phyloP scores from a whole-genome alignment of 2,329 filamentous ascomycete species.

The Monilinia fructigena region DNA sequence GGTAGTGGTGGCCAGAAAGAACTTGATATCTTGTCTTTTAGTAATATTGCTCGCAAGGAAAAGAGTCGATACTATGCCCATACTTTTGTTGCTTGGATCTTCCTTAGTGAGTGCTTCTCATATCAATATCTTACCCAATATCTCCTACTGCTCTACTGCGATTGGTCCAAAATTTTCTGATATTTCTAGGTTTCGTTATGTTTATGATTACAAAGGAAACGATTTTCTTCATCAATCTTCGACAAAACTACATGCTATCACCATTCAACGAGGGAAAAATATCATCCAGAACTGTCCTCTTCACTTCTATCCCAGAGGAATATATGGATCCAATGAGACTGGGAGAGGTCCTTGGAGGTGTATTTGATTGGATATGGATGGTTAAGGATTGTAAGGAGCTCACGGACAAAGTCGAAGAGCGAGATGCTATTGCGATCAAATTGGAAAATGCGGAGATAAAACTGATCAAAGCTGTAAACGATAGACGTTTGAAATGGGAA shows the following conservation, averaged over 20 bases:
- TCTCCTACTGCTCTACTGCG: not conserved
- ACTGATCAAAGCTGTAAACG: slow-evolving; percentile 76
- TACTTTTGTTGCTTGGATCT: slow-evolving; percentile 75
- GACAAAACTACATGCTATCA: slow-evolving; percentile 85
- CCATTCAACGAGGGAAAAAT: slow-evolving; percentile 79
- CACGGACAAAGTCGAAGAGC: slow-evolving; percentile 74
- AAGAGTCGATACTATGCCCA: slow-evolving; percentile 75
- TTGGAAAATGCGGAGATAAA: slow-evolving; percentile 86
- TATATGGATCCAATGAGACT: slow-evolving; percentile 74
- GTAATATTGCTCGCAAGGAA: slow-evolving; percentile 62
- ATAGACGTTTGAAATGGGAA: slow-evolving; percentile 51
- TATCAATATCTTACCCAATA: not conserved
- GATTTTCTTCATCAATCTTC: slow-evolving; percentile 87
- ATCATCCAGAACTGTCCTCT: slow-evolving; percentile 85
- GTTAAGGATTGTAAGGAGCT: slow-evolving; percentile 74
- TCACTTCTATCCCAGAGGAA: slow-evolving; percentile 77
- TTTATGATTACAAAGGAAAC: slow-evolving; percentile 83
- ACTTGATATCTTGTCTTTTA: slow-evolving; percentile 76
- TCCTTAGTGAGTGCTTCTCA: slow-evolving; percentile 49
- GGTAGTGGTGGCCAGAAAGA: slow-evolving; percentile 64
- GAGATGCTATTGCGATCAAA: slow-evolving; percentile 75
- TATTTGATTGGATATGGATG: slow-evolving; percentile 79
- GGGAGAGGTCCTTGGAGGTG: slow-evolving; percentile 69
- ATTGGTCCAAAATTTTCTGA: slow-evolving; percentile 7
- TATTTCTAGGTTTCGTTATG: slow-evolving; percentile 66